Evolutionary conservation across 2,329 filamentous ascomycete genomes (phyloP).

Genomic region (Endothia cerciana): DNA sequence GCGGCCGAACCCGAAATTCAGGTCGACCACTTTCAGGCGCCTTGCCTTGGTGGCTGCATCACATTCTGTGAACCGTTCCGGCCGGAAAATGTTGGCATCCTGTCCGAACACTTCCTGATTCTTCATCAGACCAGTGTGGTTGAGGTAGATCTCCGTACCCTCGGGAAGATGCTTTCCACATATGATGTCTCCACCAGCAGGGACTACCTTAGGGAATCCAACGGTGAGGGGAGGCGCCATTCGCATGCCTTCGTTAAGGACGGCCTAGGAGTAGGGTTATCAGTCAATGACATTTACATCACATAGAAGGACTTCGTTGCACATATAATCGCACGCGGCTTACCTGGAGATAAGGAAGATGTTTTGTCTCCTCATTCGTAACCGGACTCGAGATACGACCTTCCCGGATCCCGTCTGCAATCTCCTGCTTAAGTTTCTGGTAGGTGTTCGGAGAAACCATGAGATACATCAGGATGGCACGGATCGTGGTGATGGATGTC

Average conservation of each 20-base stretch:
- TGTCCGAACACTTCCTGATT: slow-evolving; percentile 36
- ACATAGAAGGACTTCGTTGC: not conserved
- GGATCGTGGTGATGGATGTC: slow-evolving; percentile 51
- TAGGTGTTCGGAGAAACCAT: slow-evolving; percentile 48
- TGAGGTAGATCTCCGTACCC: slow-evolving; percentile 40
- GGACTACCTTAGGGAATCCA: slow-evolving; percentile 33
- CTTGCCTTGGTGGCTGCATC: slow-evolving; percentile 35
- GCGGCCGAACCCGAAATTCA: slow-evolving; percentile 44
- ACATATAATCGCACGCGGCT: not conserved
- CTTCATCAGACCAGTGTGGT: slow-evolving; percentile 38
- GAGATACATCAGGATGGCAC: slow-evolving; percentile 50
- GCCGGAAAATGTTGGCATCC: slow-evolving; percentile 43
- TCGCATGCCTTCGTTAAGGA: slow-evolving; percentile 41
- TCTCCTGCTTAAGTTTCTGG: slow-evolving; percentile 38
- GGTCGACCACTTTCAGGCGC: slow-evolving; percentile 40
- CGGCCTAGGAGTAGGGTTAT: slow-evolving; percentile 29
- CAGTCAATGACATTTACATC: not conserved
- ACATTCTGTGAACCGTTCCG: slow-evolving; percentile 46
- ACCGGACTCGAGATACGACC: slow-evolving; percentile 40
- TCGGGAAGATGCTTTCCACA: slow-evolving; percentile 38
- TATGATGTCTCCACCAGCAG: slow-evolving; percentile 36
- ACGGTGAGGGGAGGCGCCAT: slow-evolving; percentile 37
- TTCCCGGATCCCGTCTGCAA: slow-evolving; percentile 46
- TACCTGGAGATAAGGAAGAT: slow-evolving; percentile 38
- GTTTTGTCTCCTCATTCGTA: slow-evolving; percentile 31